Evolutionary conservation across 2,329 filamentous ascomycete genomes (phyloP).

Genomic region (Aureobasidium vineae): DNA sequence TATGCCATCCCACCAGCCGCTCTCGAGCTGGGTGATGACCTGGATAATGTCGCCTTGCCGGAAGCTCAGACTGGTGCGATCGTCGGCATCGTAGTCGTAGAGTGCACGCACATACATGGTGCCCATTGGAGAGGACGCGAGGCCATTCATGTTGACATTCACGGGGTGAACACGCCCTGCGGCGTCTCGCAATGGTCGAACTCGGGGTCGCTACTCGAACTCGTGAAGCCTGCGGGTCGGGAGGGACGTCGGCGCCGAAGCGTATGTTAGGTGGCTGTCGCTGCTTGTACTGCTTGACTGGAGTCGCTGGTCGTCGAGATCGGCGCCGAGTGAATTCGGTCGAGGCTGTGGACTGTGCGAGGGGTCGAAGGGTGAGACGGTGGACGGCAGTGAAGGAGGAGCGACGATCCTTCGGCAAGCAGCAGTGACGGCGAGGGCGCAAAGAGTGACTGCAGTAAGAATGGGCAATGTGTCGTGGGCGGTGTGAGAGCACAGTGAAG

Average conservation of each 20-base stretch:
- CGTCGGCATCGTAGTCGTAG: constrained; percentile 97
- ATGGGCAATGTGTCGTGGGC: constrained; percentile 2
- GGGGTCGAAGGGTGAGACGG: constrained; percentile 2
- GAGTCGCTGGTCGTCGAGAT: constrained; percentile 9
- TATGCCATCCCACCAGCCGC: constrained; percentile 99
- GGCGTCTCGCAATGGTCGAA: constrained; percentile 4
- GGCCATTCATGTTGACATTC: constrained; percentile 49
- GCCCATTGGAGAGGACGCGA: constrained; percentile 52
- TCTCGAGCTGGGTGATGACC: constrained; percentile 96
- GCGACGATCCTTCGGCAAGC: not conserved
- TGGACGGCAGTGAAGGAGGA: not conserved
- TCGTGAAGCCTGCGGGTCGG: not conserved
- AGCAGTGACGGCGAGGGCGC: not conserved
- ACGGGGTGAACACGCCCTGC: constrained; percentile 7
- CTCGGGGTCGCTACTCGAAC: not conserved
- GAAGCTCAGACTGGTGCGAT: constrained; percentile 94
- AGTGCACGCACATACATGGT: constrained; percentile 88
- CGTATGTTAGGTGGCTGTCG: not conserved
- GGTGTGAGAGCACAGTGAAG: constrained; percentile 9
- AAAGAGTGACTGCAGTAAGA: constrained; percentile 23
- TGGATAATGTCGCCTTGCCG: constrained; percentile 96
- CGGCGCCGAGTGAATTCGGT: constrained; percentile 20
- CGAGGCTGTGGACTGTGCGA: constrained; percentile 9
- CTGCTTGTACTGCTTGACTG: not conserved
- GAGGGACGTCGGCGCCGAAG: not conserved